phyloP scores from a whole-genome alignment of 192 early-diverging fungal species.

The Coemansia sp. region DNA sequence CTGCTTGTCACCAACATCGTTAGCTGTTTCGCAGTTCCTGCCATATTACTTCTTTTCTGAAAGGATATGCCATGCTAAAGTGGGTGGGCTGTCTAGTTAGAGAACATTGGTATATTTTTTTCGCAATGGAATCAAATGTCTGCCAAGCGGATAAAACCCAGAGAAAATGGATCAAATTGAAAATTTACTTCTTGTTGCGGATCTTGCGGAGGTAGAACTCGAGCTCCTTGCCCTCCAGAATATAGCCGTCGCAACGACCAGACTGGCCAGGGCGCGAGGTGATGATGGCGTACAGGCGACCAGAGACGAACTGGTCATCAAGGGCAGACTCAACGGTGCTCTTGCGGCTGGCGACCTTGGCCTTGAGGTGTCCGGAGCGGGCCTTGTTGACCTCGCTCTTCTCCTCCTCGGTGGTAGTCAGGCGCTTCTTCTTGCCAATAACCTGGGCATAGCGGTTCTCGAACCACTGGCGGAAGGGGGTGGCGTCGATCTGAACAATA shows the following conservation, averaged over 20 bases:
- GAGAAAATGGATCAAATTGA: conserved; percentile 12
- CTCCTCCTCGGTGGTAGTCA: conserved; percentile 46
- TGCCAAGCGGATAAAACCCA: conserved; percentile 10
- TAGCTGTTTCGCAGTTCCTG: conserved; percentile 18
- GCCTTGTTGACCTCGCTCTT: conserved; percentile 73
- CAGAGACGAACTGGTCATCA: conserved; percentile 92
- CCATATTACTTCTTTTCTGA: conserved; percentile 7
- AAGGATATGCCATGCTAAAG: background rate
- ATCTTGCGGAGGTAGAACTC: conserved; percentile 96
- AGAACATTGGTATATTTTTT: conserved; percentile 23
- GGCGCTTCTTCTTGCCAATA: conserved; percentile 75
- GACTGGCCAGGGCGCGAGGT: conserved; percentile 97
- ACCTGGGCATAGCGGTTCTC: conserved; percentile 93
- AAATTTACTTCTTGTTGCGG: conserved; percentile 64
- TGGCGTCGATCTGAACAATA: conserved; percentile 97
- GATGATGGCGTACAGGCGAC: conserved; percentile 90
- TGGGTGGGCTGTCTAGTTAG: no score
- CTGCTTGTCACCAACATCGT: conserved; percentile 42
- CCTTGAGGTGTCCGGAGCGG: conserved; percentile 87
- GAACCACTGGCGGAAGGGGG: conserved; percentile 99
- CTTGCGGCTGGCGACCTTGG: conserved; percentile 86
- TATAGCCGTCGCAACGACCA: conserved; percentile 96
- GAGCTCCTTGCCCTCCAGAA: conserved; percentile 99
- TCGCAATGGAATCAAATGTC: conserved; percentile 24
- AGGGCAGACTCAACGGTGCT: conserved; percentile 83